These are phyloP conservation scores for Termitomyces sp. DNA, from an alignment of 768 basidiomycete species.

Conservation along the genomic window DNA sequence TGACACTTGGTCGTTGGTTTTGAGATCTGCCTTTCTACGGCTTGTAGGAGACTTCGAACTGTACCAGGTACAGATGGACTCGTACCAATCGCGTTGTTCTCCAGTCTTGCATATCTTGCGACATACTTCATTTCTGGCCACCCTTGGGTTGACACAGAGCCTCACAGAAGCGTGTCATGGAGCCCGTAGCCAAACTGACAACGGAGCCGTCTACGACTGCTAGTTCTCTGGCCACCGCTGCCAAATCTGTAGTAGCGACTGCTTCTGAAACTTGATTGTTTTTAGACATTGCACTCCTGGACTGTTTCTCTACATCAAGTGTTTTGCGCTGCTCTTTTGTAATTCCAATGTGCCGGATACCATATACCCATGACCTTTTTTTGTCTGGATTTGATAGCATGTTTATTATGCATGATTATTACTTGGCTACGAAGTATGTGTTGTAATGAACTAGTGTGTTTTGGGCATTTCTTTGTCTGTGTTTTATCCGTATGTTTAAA, in stretches of 20 bases:
- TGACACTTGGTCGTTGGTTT: conserved; percentile 5
- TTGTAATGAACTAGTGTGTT: no score
- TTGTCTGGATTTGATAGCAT: not conserved
- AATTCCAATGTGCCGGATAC: no score
- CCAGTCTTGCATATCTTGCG: conserved; percentile 32
- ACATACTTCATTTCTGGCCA: conserved; percentile 34
- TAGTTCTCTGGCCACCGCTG: not conserved
- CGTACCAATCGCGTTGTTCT: conserved; percentile 37
- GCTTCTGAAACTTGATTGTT: no score
- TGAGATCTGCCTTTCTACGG: conserved; percentile 3
- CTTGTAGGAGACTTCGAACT: not conserved
- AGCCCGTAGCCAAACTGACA: not conserved
- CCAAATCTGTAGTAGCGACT: no score
- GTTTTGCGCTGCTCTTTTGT: not conserved
- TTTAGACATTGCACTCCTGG: conserved; percentile 18
- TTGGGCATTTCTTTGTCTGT: no score
- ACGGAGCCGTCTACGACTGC: not conserved
- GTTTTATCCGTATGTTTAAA: no score
- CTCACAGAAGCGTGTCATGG: conserved; percentile 32
- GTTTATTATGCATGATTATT: no score
- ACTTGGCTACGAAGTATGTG: no score
- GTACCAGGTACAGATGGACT: conserved; percentile 11
- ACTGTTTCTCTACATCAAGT: conserved; percentile 14
- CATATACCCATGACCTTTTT: no score
- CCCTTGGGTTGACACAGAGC: conserved; percentile 24